Base-by-base conservation (phyloP, 2,329 filamentous ascomycete genomes). In the Mycosphaerelloides madeirae region DNA sequence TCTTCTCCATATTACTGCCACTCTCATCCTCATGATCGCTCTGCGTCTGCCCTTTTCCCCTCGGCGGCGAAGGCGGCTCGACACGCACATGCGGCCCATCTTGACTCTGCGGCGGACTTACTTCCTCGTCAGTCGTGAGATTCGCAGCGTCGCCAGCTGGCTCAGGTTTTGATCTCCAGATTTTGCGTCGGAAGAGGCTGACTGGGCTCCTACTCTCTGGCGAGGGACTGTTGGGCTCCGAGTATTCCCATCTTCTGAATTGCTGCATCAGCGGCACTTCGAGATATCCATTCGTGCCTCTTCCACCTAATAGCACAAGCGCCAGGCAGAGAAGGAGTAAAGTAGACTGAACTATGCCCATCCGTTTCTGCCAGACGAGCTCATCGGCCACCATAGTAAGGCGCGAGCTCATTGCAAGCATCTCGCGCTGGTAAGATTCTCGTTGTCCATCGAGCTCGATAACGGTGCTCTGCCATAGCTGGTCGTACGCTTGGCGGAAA, bases 391-490 rank as follows among this genome's bases (percentile, higher is more conserved):
- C 77, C 25, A 97, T 76, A 46, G 86, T 90, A 31, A 98, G 78
- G 18, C 93, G 80, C 7, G 81, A 73, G 58, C 83, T 87, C 41
- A 97, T 76, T 3, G 90, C 90, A 32, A 89, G 75, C 48, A 95
- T 84, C 62, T 97, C 90, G 43, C 81, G 78, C 60, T 90, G 81
- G 13, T 87, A 87, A 55, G 88, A 83, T 61, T 95, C 85, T 32
- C 88, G 83, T 65, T 96, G 91, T 32, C 82, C 83, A 63, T 96
- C 89, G 12, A 97, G 79, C 22, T 94, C 90, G 43, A 95, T 83
- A 16, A 96, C 84, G 9, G 94, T 96, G 15, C 86, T 91, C 66
- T 95, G 90, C 90, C 91, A 97, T 11, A 97, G 82, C 61, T 96
- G 87, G 62, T 97, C 91, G 65, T 97, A 97, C 64, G 96, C 86